phyloP scores from a whole-genome alignment of 2,329 filamentous ascomycete species.

The Rutstroemia sp. region DNA sequence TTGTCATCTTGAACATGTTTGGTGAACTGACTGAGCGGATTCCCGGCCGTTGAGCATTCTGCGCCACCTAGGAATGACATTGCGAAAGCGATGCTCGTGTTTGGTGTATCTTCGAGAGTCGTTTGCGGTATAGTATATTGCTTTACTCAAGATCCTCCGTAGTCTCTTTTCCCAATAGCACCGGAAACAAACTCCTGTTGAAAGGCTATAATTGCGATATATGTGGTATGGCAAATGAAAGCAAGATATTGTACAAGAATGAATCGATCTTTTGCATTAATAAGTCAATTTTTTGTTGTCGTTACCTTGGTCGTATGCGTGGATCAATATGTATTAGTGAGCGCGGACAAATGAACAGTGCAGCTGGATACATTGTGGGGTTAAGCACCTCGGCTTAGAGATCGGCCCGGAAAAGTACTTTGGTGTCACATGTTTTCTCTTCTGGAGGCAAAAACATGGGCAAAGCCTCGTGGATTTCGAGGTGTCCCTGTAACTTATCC shows the following conservation, averaged over 20 bases:
- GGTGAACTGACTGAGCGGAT: slow-evolving; percentile 93
- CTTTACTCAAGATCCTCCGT: neutral
- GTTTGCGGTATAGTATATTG: neutral
- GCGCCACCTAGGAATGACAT: slow-evolving; percentile 97
- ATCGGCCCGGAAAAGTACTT: neutral
- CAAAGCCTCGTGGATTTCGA: too few species aligned
- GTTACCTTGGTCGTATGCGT: neutral
- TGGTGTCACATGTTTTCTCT: neutral
- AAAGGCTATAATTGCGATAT: neutral
- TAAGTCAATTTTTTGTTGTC: neutral
- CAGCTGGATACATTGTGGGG: neutral
- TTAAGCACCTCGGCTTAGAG: slow-evolving; percentile 4
- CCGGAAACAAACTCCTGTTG: neutral
- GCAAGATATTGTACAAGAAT: slow-evolving; percentile 6
- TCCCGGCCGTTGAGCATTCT: slow-evolving; percentile 93
- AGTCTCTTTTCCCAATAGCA: neutral
- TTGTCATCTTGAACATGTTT: slow-evolving; percentile 97
- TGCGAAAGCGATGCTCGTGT: neutral
- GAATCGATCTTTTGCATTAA: neutral
- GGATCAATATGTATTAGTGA: neutral
- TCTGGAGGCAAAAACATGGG: too few species aligned
- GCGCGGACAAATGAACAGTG: neutral
- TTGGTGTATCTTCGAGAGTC: neutral
- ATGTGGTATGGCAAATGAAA: neutral
- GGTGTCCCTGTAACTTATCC: too few species aligned